Evolutionary conservation across 257 asterid genomes (phyloP).

Genomic region (Primulina eburnea): DNA sequence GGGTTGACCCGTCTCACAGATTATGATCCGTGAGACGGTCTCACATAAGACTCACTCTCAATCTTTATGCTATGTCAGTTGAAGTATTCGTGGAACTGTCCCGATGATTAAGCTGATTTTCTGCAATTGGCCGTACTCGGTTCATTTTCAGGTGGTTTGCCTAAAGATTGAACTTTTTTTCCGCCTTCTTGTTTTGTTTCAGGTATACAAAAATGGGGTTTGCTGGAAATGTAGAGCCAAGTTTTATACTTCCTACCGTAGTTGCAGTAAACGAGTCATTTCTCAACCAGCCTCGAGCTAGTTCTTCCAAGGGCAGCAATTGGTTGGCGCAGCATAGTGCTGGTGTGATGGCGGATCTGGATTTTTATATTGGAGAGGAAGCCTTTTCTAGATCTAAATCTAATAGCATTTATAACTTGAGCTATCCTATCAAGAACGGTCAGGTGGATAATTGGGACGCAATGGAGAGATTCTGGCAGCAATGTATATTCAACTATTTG

Average conservation of each 20-base stretch:
- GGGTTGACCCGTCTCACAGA: constrained; percentile 39
- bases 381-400: constrained; percentile 74
- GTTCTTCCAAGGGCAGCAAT: constrained; percentile 59
- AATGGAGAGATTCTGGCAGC: constrained; percentile 99
- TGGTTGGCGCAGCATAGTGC: constrained; percentile 85
- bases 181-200: constrained; percentile 4
- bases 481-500: constrained; percentile 74
- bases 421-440: constrained; percentile 80
- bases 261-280: constrained; percentile 80
- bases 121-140: neutral
- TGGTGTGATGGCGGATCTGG: constrained; percentile 99
- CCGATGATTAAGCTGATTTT: constrained; percentile 7
- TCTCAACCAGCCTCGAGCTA: constrained; percentile 62
- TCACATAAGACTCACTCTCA: too few relatives aligned
- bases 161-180: neutral
- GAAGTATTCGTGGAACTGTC: constrained; percentile 36
- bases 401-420: constrained; percentile 56
- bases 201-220: constrained; percentile 96
- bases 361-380: constrained; percentile 84
- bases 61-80: constrained; percentile 2
- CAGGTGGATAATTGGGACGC: constrained; percentile 95
- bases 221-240: constrained; percentile 96
- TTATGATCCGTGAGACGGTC: too few relatives aligned
- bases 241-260: constrained; percentile 76
- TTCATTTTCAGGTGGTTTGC: constrained; percentile 5